phyloP scores from a whole-genome alignment of 2,329 filamentous ascomycete species.

The Claviceps pazoutovae region DNA sequence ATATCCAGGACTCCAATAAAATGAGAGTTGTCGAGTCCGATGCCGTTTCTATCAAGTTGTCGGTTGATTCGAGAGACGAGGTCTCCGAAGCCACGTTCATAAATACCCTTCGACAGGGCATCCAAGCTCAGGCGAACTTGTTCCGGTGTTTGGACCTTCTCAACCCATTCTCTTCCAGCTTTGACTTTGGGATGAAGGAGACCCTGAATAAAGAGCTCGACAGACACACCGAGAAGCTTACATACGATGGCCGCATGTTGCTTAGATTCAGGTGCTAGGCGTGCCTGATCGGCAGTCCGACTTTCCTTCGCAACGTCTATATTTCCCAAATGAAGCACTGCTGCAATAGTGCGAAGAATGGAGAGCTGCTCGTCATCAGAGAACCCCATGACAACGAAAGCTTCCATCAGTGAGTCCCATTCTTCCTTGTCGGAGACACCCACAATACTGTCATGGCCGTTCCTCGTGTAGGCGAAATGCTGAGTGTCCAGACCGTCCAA shows the following conservation, averaged over 20 bases:
- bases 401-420: constrained; percentile 81
- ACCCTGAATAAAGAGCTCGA: constrained; percentile 76
- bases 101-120: constrained; percentile 90
- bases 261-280: constrained; percentile 61
- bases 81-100: constrained; percentile 89
- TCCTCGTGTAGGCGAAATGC: constrained; percentile 82
- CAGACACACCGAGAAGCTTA: constrained; percentile 65
- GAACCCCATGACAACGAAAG: constrained; percentile 90
- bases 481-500: constrained; percentile 62
- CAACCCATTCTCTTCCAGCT: constrained; percentile 93
- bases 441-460: constrained; percentile 80
- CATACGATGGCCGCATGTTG: constrained; percentile 68
- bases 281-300: constrained; percentile 77
- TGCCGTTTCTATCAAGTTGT: constrained; percentile 75
- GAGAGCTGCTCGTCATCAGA: constrained; percentile 68
- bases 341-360: constrained; percentile 77
- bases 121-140: constrained; percentile 85
- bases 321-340: constrained; percentile 87
- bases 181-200: constrained; percentile 88
- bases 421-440: constrained; percentile 85
- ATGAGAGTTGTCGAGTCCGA: constrained; percentile 73
- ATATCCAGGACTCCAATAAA: constrained; percentile 99
- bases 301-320: constrained; percentile 83
- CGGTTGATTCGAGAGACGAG: constrained; percentile 83
- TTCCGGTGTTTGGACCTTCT: constrained; percentile 94